phyloP scores from a whole-genome alignment of 1,284 basidiomycete genomes.

The Sporisorium iseilematis-ciliati region DNA sequence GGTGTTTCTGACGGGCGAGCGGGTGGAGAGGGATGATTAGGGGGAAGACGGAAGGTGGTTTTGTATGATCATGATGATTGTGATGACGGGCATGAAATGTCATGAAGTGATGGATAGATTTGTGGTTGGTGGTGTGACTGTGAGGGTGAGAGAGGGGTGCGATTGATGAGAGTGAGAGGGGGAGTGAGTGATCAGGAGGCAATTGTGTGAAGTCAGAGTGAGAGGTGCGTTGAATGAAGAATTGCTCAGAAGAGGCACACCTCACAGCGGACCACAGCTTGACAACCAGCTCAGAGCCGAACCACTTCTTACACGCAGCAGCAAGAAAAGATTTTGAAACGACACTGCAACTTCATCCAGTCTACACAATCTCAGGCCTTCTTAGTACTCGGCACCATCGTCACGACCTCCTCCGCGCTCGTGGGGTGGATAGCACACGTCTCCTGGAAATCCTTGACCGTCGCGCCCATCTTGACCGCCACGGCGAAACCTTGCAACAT shows the following conservation, averaged over 20 bases:
- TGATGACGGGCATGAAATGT: neutral
- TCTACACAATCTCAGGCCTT: constrained; percentile 18
- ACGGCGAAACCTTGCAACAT: constrained; percentile 93
- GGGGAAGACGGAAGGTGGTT: no score
- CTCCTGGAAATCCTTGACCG: constrained; percentile 66
- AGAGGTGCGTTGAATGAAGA: no score
- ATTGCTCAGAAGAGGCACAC: no score
- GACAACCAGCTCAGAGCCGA: no score
- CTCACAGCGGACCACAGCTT: no score
- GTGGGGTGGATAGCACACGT: constrained; percentile 69
- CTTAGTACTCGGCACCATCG: constrained; percentile 46
- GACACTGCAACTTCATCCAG: neutral
- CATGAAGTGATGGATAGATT: neutral
- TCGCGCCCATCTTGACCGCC: constrained; percentile 91
- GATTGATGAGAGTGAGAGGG: no score
- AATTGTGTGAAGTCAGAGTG: no score
- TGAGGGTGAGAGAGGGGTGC: no score
- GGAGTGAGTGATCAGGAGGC: no score
- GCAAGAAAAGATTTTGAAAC: neutral
- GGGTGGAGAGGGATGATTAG: constrained; percentile 32
- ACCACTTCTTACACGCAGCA: no score
- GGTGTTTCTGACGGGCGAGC: constrained; percentile 53
- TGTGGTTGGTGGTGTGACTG: no score
- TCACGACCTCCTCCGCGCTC: constrained; percentile 64
- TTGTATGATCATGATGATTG: neutral